A percentile compares a stretch with the other conserved stretches of the same genome.
Evolutionary conservation across 1,284 basidiomycete species (phyloP).

Genomic region (Papiliotrema flavescens): DNA sequence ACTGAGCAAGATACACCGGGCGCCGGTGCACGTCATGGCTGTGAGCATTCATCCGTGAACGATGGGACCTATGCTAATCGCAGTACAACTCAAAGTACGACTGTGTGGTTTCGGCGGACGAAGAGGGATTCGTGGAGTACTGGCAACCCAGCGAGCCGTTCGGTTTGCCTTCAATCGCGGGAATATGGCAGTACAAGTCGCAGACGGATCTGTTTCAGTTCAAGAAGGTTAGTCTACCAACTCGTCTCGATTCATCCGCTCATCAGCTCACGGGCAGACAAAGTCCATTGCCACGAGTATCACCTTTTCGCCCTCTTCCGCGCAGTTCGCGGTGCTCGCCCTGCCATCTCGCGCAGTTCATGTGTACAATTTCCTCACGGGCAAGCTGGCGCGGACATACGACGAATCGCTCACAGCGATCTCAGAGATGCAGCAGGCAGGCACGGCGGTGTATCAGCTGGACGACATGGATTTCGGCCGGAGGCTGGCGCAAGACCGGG

Average conservation of each 20-base stretch:
- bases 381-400: constrained; percentile 87
- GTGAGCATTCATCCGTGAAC: too few species aligned
- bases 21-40: constrained; percentile 84
- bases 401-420: constrained; percentile 90
- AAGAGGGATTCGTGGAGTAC: constrained; percentile 93
- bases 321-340: constrained; percentile 87
- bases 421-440: constrained; percentile 95
- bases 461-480: constrained; percentile 99
- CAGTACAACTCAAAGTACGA: constrained; percentile 89
- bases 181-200: constrained; percentile 86
- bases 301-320: constrained; percentile 81
- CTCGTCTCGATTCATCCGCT: background rate
- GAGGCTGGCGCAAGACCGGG: constrained; percentile 83
- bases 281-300: constrained; percentile 88
- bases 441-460: constrained; percentile 81
- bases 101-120: constrained; percentile 89
- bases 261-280: constrained; percentile 54
- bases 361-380: constrained; percentile 84
- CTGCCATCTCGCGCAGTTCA: constrained; percentile 89
- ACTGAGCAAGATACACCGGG: constrained; percentile 72
- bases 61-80: background rate
- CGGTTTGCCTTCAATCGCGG: constrained; percentile 69
- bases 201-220: constrained; percentile 95
- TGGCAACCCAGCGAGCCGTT: constrained; percentile 90
- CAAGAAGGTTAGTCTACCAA: constrained; percentile 70